Evolutionary conservation across 2,329 filamentous ascomycete species (phyloP).

Genomic region (Fusarium torreyae): DNA sequence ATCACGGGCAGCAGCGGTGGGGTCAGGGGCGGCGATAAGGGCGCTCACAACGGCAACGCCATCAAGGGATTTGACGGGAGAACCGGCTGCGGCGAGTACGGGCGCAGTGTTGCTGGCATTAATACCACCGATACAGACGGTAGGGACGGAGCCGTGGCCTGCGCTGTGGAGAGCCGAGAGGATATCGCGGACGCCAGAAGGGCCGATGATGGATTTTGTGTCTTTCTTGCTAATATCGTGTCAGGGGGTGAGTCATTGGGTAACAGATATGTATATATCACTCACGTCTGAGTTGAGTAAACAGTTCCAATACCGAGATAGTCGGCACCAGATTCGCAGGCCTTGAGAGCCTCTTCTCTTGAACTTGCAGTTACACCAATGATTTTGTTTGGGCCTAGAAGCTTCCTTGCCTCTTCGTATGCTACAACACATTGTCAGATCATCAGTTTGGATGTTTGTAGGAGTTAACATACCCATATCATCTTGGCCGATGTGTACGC

Average conservation of each 20-base stretch:
- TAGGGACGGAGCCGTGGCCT: slow-evolving; percentile 64
- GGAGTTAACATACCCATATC: slow-evolving; percentile 78
- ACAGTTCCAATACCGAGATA: slow-evolving; percentile 94
- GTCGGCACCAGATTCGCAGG: slow-evolving; percentile 83
- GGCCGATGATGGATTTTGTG: slow-evolving; percentile 77
- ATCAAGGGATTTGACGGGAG: slow-evolving; percentile 73
- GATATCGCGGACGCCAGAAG: slow-evolving; percentile 68
- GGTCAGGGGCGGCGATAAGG: slow-evolving; percentile 81
- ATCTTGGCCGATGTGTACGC: slow-evolving; percentile 95
- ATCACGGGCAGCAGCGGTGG: slow-evolving; percentile 72
- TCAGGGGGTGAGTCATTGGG: slow-evolving; percentile 7
- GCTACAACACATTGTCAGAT: slow-evolving; percentile 37
- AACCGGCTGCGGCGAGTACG: slow-evolving; percentile 78
- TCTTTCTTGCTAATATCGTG: slow-evolving; percentile 78
- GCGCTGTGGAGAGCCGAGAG: slow-evolving; percentile 69
- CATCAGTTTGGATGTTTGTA: not conserved
- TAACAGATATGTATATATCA: slow-evolving; percentile 19
- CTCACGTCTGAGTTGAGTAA: slow-evolving; percentile 85
- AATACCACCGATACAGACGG: slow-evolving; percentile 92
- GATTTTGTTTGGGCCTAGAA: slow-evolving; percentile 84
- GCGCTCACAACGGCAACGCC: slow-evolving; percentile 93
- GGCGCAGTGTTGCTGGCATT: slow-evolving; percentile 82
- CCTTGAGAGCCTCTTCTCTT: slow-evolving; percentile 78
- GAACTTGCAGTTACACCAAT: slow-evolving; percentile 91
- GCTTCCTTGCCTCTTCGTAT: slow-evolving; percentile 70